Percentiles rank a stretch among this genome's conserved stretches.
These are phyloP conservation scores for Recurvomyces mirabilis DNA, from an alignment of 495 filamentous ascomycete genomes.

Conservation along the genomic window DNA sequence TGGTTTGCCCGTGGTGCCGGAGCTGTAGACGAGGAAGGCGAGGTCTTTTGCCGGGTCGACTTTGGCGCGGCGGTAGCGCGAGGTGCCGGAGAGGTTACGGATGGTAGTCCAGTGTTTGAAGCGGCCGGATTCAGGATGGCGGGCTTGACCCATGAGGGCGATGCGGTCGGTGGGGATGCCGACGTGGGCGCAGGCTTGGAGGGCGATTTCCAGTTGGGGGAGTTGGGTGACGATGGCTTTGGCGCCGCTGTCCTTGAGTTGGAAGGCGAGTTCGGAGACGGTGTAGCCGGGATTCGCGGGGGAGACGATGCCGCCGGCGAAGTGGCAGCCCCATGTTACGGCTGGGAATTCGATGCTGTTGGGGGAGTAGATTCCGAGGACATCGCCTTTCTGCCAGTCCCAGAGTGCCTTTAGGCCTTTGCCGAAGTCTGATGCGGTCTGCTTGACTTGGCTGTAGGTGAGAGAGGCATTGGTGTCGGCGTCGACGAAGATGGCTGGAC, in stretches of 20 bases:
- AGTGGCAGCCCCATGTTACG: slow-evolving; percentile 66
- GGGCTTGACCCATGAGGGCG: slow-evolving; percentile 62
- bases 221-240: slow-evolving; percentile 65
- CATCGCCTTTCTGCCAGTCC: slow-evolving; percentile 66
- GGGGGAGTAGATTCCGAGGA: slow-evolving; percentile 30
- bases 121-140: slow-evolving; percentile 40
- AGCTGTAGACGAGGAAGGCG: slow-evolving; percentile 52
- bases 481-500: slow-evolving; percentile 68
- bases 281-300: slow-evolving; percentile 86
- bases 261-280: slow-evolving; percentile 75
- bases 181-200: slow-evolving; percentile 52
- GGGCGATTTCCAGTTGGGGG: slow-evolving; percentile 48
- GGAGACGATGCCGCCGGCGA: slow-evolving; percentile 73
- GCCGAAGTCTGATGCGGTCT: slow-evolving; percentile 61
- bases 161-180: slow-evolving; percentile 58
- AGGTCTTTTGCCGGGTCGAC: slow-evolving; percentile 47
- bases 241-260: slow-evolving; percentile 70
- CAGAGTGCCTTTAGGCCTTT: slow-evolving; percentile 60
- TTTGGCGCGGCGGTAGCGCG: slow-evolving; percentile 37
- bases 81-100: slow-evolving; percentile 43
- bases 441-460: slow-evolving; percentile 55
- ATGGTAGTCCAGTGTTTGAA: slow-evolving; percentile 72
- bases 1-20: slow-evolving; percentile 36
- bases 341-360: slow-evolving; percentile 32
- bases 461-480: slow-evolving; percentile 30